Evolutionary conservation across 2,329 filamentous ascomycete species (phyloP).

Genomic region (Scortechinia acanthostroma): DNA sequence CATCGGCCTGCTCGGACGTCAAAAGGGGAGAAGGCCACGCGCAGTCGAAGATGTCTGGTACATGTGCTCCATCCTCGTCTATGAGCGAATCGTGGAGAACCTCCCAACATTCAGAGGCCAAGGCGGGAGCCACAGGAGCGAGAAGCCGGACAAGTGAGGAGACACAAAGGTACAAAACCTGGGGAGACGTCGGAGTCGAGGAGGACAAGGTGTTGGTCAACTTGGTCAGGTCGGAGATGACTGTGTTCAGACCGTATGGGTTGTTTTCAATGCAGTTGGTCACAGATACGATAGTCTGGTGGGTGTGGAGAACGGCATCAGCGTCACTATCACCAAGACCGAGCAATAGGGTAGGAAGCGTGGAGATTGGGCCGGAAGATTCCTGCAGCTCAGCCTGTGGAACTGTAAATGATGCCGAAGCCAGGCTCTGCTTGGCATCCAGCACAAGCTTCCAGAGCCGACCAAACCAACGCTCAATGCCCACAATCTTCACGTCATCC

Average conservation of each 20-base stretch:
- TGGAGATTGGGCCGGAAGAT: no score
- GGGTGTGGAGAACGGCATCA: constrained; percentile 24
- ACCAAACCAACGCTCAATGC: constrained; percentile 53
- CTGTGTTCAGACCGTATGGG: constrained; percentile 52
- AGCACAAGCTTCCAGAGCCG: constrained; percentile 35
- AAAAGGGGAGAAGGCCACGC: constrained; percentile 39
- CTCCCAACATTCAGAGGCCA: constrained; percentile 54
- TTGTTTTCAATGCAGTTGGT: constrained; percentile 38
- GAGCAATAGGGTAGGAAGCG: background rate
- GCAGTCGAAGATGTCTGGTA: constrained; percentile 7
- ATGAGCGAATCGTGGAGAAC: constrained; percentile 18
- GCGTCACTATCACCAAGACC: constrained; percentile 19
- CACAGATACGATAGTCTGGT: constrained; percentile 41
- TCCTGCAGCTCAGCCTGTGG: constrained; percentile 2
- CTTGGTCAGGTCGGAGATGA: constrained; percentile 55
- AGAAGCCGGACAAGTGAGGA: constrained; percentile 45
- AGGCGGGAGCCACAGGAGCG: constrained; percentile 51
- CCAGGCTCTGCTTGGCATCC: constrained; percentile 9
- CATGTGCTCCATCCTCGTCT: background rate
- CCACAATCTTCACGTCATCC: constrained; percentile 56
- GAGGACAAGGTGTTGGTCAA: constrained; percentile 45
- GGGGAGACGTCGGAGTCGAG: constrained; percentile 8
- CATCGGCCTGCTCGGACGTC: constrained; percentile 17
- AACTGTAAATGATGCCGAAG: constrained; percentile 6
- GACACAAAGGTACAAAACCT: constrained; percentile 14